Evolutionary conservation across 2,329 filamentous ascomycete species (phyloP).

Genomic region (Rhynchosporium agropyri): DNA sequence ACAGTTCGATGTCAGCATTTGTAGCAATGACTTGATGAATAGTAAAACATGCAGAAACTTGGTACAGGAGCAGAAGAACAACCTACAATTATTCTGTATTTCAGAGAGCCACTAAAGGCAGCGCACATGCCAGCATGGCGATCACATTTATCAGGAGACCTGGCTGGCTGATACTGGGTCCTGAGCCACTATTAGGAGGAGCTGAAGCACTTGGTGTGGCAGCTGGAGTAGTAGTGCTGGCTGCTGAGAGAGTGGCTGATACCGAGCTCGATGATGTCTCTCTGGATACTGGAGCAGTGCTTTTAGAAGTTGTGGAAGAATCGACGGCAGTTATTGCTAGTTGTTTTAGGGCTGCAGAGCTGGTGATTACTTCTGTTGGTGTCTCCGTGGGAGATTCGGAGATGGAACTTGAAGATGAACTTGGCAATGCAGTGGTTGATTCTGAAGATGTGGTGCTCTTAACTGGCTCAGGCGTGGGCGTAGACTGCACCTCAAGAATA

Average conservation of each 20-base stretch:
- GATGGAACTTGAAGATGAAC: not conserved
- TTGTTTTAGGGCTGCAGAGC: not conserved
- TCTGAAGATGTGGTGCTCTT: not conserved
- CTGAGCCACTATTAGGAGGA: not conserved
- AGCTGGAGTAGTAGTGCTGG: not conserved
- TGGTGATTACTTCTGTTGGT: not conserved
- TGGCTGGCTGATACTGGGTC: not conserved
- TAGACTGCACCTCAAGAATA: not conserved
- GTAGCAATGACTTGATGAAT: not conserved
- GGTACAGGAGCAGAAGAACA: not conserved
- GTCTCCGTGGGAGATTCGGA: not conserved
- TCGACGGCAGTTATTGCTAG: not conserved
- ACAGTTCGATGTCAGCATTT: constrained; percentile 3
- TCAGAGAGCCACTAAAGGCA: constrained; percentile 8
- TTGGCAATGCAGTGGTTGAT: not conserved
- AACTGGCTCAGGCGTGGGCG: not conserved
- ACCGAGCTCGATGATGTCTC: not conserved
- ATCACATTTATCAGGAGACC: not conserved
- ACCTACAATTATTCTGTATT: constrained; percentile 6
- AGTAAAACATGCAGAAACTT: not conserved
- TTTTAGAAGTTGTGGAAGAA: not conserved
- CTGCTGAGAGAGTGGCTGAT: not conserved
- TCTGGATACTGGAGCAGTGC: not conserved
- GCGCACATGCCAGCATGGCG: constrained; percentile 1
- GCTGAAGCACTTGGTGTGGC: constrained; percentile 5